A percentile compares a stretch with the other conserved stretches of the same genome.
Conservation (phyloP, 345 rosid species). For the Moricandia arvensis region DNA sequence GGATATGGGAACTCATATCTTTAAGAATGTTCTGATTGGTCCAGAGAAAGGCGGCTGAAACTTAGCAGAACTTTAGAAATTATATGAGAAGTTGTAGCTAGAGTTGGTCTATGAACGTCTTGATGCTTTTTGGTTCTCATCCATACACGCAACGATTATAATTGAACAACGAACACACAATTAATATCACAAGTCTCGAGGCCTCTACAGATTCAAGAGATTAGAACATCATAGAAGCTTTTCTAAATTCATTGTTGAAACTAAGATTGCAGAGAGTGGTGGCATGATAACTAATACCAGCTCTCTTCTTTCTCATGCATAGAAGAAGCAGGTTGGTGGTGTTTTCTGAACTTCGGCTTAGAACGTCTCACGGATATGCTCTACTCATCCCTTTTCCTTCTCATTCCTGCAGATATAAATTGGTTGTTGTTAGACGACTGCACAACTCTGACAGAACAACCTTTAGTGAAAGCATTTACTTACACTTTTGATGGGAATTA, state of each 20-base stretch:
- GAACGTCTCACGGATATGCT: constrained; percentile 94
- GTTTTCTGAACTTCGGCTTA: constrained; percentile 63
- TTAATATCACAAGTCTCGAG: too few relatives aligned
- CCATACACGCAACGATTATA: neutral
- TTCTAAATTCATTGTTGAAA: neutral
- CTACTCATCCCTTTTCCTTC: constrained; percentile 40
- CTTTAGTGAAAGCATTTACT: constrained; percentile 20
- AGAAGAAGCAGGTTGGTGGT: constrained; percentile 46
- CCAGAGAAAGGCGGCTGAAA: too few relatives aligned
- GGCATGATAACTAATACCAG: constrained; percentile 20
- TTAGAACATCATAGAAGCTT: neutral
- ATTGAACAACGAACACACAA: neutral
- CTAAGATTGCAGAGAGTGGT: constrained; percentile 29
- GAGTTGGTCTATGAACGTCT: neutral
- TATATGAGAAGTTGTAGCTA: neutral
- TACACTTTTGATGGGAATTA: constrained; percentile 59
- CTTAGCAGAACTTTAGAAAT: too few relatives aligned
- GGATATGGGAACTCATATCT: too few relatives aligned
- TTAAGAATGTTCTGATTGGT: too few relatives aligned
- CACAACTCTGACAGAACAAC: neutral
- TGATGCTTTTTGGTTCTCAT: constrained; percentile 2
- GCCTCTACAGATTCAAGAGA: constrained; percentile 23
- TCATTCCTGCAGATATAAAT: constrained; percentile 47
- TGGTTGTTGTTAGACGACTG: constrained; percentile 3
- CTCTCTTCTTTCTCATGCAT: constrained; percentile 33